Evolutionary conservation across 1,284 basidiomycete species (phyloP), one percentile per base, ranked within the genome.

Genomic region (Rhodotorula sp.): DNA sequence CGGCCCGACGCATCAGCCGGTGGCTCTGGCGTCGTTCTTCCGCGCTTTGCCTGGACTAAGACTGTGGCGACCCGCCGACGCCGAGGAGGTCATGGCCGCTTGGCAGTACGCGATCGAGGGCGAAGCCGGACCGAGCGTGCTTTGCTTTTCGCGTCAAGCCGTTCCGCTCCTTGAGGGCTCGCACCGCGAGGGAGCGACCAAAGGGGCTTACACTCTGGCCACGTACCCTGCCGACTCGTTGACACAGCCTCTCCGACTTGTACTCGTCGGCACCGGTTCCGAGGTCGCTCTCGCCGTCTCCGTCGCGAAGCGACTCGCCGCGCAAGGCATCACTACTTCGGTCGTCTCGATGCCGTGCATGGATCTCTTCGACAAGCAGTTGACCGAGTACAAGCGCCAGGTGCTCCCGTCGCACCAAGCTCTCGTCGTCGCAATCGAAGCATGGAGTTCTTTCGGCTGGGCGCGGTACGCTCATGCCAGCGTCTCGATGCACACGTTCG

Each of bases 1-100:
- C 78, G 95, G 95, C 58, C 94, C 95, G 64, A 97, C 95, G 62
- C 94, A 97, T 82, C 94, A 96, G 82, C 94, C 93, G 69, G 67
- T 78, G 69, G 94, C 96, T 44, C 45, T 55, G 3, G 55, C 56
- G 1, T 55, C 62, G 17, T 55, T 90, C 82, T 85, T 96, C 80
- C 91, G 94, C 77, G 90, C 94, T 33, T 87, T 88, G 70, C 95
- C 94, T 77, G 95, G 96, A 84, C 70, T 70, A 67, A 70, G 76
- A 61, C 75, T 78, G 29, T 72, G 74, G 70, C 69, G 70, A 24
- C 69, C 67, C 22, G 68, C 66, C 42, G 93, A 95, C 80, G 93
- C 93, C 56, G 94, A 95, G 81, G 93, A 95, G 84, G 92, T 90
- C 51, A 93, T 91, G 48, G 94, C 91, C 54, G 87, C 93, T 26